phyloP scores from a whole-genome alignment of 257 asterid species.

The Nicotiana knightiana region DNA sequence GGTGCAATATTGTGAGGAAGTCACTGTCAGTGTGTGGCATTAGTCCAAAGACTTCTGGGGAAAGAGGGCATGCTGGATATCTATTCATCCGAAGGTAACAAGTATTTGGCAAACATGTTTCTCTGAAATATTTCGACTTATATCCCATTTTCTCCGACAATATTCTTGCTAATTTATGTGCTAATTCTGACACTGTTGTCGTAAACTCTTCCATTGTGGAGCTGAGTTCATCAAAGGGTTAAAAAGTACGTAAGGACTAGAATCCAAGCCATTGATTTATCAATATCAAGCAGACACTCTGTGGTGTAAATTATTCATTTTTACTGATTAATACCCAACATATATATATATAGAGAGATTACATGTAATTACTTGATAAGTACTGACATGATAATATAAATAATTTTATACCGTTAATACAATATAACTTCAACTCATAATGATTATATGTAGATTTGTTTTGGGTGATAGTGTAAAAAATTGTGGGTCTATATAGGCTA shows the following conservation, averaged over 20 bases:
- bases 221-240: conserved; percentile 22
- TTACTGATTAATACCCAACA: too few species aligned
- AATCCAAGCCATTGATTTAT: background rate
- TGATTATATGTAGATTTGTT: too few species aligned
- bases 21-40: conserved; percentile 86
- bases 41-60: conserved; percentile 49
- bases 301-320: too few species aligned
- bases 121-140: conserved; percentile 40
- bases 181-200: conserved; percentile 39
- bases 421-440: too few species aligned
- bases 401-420: too few species aligned
- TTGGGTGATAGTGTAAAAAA: too few species aligned
- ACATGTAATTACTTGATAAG: too few species aligned
- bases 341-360: too few species aligned
- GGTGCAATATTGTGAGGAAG: conserved; percentile 73
- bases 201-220: conserved; percentile 62
- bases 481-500: too few species aligned
- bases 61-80: conserved; percentile 56
- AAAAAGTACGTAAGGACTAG: background rate
- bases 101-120: conserved; percentile 46
- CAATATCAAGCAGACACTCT: too few species aligned
- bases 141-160: conserved; percentile 53
- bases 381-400: too few species aligned
- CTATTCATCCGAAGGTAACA: conserved; percentile 79
- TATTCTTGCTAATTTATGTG: conserved; percentile 51